These are phyloP conservation scores for Botrytis hyacinthi DNA, from an alignment of 2,329 filamentous ascomycete species.

Conservation along the genomic window DNA sequence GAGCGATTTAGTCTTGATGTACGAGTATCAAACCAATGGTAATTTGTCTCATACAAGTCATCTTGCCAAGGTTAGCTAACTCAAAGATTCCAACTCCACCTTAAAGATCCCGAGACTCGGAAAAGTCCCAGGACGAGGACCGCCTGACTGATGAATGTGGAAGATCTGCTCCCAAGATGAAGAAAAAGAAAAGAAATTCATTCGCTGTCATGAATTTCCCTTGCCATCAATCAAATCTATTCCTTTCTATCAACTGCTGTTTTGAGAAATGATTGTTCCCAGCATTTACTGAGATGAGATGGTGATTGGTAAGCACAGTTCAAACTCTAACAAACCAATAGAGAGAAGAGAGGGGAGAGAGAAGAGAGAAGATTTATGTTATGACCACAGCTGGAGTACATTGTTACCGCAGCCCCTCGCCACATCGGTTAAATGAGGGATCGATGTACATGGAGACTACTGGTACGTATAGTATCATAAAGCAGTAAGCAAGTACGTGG, in stretches of 20 bases:
- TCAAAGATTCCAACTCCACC: constrained; percentile 3
- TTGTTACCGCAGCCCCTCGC: not conserved
- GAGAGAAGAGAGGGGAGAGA: no score
- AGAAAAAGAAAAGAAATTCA: not conserved
- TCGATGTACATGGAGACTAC: no score
- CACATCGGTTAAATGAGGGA: not conserved
- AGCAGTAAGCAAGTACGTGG: constrained; percentile 1
- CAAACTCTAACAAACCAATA: not conserved
- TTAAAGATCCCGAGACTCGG: constrained; percentile 7
- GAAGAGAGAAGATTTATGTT: no score
- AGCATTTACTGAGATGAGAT: no score
- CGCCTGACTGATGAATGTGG: not conserved
- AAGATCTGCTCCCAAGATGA: not conserved
- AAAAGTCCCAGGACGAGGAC: constrained; percentile 9
- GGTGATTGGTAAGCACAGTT: not conserved
- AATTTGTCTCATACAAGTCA: constrained; percentile 9
- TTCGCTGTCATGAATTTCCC: not conserved
- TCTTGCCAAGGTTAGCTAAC: constrained; percentile 14
- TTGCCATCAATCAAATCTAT: not conserved
- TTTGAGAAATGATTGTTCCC: not conserved
- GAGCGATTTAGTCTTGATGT: not conserved
- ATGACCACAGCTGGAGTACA: no score
- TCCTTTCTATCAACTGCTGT: not conserved
- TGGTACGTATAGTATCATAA: no score
- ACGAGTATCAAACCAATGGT: not conserved